Evolutionary conservation across 139 green algal species (phyloP).

Genomic region (Nannochloris sp.): DNA sequence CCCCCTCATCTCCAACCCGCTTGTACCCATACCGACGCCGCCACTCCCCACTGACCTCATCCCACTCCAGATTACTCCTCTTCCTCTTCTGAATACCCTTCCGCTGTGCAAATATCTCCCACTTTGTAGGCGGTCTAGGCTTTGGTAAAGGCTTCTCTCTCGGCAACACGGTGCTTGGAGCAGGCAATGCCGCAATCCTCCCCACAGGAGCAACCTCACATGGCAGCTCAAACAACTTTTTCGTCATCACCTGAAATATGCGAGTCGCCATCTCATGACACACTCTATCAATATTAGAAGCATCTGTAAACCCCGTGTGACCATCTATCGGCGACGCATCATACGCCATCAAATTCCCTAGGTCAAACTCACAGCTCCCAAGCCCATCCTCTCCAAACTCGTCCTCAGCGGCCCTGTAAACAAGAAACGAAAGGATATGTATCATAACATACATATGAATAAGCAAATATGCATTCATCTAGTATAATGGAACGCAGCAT

Average conservation of each 20-base stretch:
- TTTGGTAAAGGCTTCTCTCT: slow-evolving; percentile 76
- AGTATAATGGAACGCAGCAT: neutral
- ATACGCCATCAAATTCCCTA: slow-evolving; percentile 72
- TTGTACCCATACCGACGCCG: slow-evolving; percentile 83
- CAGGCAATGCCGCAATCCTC: slow-evolving; percentile 63
- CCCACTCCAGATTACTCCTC: slow-evolving; percentile 75
- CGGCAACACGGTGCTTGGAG: slow-evolving; percentile 58
- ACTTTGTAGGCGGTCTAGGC: slow-evolving; percentile 73
- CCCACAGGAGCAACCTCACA: slow-evolving; percentile 45
- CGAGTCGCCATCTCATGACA: slow-evolving; percentile 42
- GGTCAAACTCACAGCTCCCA: slow-evolving; percentile 66
- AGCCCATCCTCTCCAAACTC: slow-evolving; percentile 46
- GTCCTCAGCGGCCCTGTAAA: neutral
- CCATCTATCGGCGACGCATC: slow-evolving; percentile 57
- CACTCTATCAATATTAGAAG: slow-evolving; percentile 17
- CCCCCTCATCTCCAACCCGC: slow-evolving; percentile 61
- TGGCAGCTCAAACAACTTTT: slow-evolving; percentile 65
- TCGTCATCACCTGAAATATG: slow-evolving; percentile 62
- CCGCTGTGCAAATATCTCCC: slow-evolving; percentile 87
- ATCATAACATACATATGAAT: neutral
- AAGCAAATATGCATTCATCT: neutral
- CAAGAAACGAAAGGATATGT: no score
- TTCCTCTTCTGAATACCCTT: slow-evolving; percentile 92
- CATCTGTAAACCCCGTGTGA: neutral
- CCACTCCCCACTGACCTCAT: slow-evolving; percentile 73